Base-by-base conservation (phyloP, 352 stramenopile species). In the Phytophthora boehmeriae region DNA sequence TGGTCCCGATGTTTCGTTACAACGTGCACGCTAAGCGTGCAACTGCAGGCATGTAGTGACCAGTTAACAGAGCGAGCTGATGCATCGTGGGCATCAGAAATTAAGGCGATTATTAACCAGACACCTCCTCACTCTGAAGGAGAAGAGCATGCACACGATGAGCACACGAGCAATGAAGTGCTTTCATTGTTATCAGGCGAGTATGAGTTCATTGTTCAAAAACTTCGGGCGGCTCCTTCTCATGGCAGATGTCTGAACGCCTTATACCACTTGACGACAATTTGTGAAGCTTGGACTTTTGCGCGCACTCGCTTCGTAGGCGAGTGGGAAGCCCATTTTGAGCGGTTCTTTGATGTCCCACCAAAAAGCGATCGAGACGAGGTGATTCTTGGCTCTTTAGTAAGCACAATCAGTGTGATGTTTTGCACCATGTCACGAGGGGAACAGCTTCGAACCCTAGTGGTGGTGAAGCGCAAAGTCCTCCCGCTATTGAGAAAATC, bases 161-260 rank as follows among this genome's bases (percentile, higher is more conserved):
- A n/a, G 16, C 54, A 41, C 4, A 46, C 9, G 9, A 59, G 25
- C 4, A 14, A 25, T n/a, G 13, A 52, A 14, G 9, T 61, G 6
- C 20, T 23, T 19, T 42, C 39, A 11, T 19, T 57, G 8, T 8
- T 62, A 8, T 42, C 19, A 38, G 20, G 30, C 13, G 78, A 86
- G 36, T 66, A 79, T 23, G 30, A 38, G 5, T 46, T 71, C 19
- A 34, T 86, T 1, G 34, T 67, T 23, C 36, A 66, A 36, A 81
- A 60, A 11, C 48, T 88, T 13, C 73, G 57, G 23, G 38, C 30
- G 6, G 83, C 80, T 10, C 66, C 76, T 30, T 89, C 83, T n/a
- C 80, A 89, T 46, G 68, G 68, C 1, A 80, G 71, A 22, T 92
- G 84, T 28, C 42, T 90, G 36, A 89, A 92, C 44, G 79, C 73